These are phyloP conservation scores for Mucor indicus DNA, from an alignment of 371 early-diverging fungal genomes.

Conservation along the genomic window DNA sequence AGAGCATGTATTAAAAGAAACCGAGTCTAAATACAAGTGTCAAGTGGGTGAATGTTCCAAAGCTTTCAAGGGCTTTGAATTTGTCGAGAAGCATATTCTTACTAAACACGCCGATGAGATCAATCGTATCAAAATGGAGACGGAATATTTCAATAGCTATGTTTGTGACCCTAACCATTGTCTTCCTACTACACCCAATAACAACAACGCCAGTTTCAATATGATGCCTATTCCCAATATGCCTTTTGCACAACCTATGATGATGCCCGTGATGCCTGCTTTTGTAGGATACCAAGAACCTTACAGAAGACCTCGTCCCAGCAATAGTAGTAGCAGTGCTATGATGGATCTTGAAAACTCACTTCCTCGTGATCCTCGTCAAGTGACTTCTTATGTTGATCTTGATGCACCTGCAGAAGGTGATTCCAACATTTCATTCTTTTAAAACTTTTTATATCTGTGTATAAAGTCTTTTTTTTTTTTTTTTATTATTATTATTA, in stretches of 20 bases:
- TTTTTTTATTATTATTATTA: background rate
- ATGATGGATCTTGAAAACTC: constrained; percentile 33
- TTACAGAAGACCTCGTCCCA: constrained; percentile 53
- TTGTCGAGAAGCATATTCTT: constrained; percentile 89
- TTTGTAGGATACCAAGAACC: constrained; percentile 59
- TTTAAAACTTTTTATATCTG: too few relatives aligned
- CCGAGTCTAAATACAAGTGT: constrained; percentile 87
- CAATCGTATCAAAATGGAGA: constrained; percentile 57
- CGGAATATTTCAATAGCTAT: constrained; percentile 82
- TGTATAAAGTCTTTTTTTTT: background rate
- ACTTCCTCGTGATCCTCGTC: constrained; percentile 62
- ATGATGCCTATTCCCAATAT: constrained; percentile 5
- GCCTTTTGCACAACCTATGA: constrained; percentile 13
- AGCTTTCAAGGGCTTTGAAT: constrained; percentile 92
- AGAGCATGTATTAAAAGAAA: constrained; percentile 63
- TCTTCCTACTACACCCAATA: constrained; percentile 27
- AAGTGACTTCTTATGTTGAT: constrained; percentile 85
- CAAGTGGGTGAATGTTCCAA: constrained; percentile 76
- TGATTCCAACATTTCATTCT: constrained; percentile 61
- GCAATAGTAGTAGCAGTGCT: too few relatives aligned
- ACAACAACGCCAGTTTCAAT: constrained; percentile 2
- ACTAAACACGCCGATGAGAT: constrained; percentile 81
- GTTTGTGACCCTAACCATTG: constrained; percentile 77
- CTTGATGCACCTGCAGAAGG: constrained; percentile 87
- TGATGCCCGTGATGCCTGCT: constrained; percentile 32